Evolutionary conservation across 1,284 basidiomycete species (phyloP).

Genomic region (Ustilago nuda): DNA sequence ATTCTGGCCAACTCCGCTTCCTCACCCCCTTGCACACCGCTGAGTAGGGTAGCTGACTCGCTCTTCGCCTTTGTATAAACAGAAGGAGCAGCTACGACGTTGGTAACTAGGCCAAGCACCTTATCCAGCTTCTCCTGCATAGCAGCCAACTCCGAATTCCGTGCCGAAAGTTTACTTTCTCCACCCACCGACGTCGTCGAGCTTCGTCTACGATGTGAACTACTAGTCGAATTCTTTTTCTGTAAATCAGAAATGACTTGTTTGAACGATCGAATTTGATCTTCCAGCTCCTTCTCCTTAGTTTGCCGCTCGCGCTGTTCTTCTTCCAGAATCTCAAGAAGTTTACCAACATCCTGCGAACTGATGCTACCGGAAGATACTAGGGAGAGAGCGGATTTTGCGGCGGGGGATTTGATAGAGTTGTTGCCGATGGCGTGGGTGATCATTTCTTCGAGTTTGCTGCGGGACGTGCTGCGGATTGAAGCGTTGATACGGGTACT

Average conservation of each 20-base stretch:
- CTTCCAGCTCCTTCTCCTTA: conserved; percentile 52
- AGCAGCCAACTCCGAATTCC: conserved; percentile 48
- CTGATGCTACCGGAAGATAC: conserved; percentile 52
- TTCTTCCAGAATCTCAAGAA: conserved; percentile 56
- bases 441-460: conserved; percentile 31
- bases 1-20: conserved; percentile 42
- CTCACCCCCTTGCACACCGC: conserved; percentile 7
- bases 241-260: conserved; percentile 48
- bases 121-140: conserved; percentile 61
- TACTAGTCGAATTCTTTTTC: conserved; percentile 37
- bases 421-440: conserved; percentile 17
- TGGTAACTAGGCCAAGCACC: conserved; percentile 55
- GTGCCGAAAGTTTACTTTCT: conserved; percentile 26
- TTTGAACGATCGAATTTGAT: conserved; percentile 54
- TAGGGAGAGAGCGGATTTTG: conserved; percentile 31
- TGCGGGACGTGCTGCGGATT: conserved; percentile 34
- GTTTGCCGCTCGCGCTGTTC: conserved; percentile 42
- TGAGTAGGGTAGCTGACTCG: conserved; percentile 19
- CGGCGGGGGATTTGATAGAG: conserved; percentile 21
- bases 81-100: conserved; percentile 36
- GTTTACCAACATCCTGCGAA: conserved; percentile 50
- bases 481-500: conserved; percentile 42
- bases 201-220: conserved; percentile 24
- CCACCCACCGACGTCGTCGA: conserved; percentile 20
- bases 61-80: conserved; percentile 29